Evolutionary conservation across 2,329 filamentous ascomycete species (phyloP).

Genomic region (Aureobasidium subglaciale): DNA sequence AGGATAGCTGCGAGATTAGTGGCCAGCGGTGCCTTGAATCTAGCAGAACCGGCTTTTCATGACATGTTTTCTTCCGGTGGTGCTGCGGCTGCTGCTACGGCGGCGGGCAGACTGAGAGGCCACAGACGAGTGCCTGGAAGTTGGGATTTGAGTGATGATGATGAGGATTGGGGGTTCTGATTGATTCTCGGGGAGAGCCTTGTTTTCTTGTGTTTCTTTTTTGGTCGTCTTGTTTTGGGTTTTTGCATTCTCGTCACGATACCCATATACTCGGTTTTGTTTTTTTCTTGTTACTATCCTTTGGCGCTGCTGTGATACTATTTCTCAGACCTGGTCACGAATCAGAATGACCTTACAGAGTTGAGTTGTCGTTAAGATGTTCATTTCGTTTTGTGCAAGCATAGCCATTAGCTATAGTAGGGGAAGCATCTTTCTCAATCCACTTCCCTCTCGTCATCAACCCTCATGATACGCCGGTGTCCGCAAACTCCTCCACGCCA

Average conservation of each 20-base stretch:
- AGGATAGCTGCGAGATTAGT: constrained; percentile 77
- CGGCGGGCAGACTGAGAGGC: not conserved
- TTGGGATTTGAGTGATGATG: constrained; percentile 18
- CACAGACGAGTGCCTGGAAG: constrained; percentile 14
- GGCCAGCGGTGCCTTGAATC: constrained; percentile 38
- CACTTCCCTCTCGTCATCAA: not conserved
- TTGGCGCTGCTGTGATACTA: too few relatives aligned
- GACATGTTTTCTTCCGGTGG: not conserved
- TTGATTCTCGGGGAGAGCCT: not conserved
- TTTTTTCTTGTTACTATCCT: not conserved
- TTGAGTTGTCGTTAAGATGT: too few relatives aligned
- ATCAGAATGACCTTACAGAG: too few relatives aligned
- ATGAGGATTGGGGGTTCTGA: constrained; percentile 18
- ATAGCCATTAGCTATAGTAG: not conserved
- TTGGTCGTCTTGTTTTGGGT: not conserved
- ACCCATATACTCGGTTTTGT: not conserved
- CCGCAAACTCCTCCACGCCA: not conserved
- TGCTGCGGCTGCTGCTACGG: not conserved
- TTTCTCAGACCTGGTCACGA: too few relatives aligned
- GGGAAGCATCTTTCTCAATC: not conserved
- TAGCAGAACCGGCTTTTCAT: constrained; percentile 12
- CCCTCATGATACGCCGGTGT: not conserved
- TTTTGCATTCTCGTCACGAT: constrained; percentile 2
- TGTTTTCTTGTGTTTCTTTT: not conserved
- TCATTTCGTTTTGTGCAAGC: constrained; percentile 5